Conservation (phyloP, 305 asterid genomes). For the Caryopteris hybrid region DNA sequence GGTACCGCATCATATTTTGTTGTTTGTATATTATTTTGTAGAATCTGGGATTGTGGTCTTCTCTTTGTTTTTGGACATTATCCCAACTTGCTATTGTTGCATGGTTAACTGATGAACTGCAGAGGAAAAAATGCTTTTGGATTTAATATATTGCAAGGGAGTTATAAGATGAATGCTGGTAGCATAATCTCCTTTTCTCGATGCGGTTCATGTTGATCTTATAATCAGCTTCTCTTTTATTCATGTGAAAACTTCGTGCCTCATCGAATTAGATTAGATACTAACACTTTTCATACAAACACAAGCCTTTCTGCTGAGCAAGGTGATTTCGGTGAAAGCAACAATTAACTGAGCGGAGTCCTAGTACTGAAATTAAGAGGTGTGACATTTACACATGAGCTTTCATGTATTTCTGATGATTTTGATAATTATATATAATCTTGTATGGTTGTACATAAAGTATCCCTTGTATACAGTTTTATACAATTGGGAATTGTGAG, state of each 20-base stretch:
- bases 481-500: not conserved
- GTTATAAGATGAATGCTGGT: not conserved
- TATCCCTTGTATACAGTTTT: not conserved
- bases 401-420: no score
- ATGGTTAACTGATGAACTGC: not conserved
- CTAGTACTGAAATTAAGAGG: not conserved
- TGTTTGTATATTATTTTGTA: not conserved
- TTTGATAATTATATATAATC: no score
- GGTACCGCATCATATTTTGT: conserved; percentile 24
- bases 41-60: no score
- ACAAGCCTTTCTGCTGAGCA: not conserved
- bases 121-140: not conserved
- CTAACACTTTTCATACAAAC: not conserved
- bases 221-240: not conserved
- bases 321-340: not conserved
- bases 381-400: not conserved
- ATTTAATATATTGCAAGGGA: not conserved
- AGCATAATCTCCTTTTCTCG: not conserved
- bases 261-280: not conserved
- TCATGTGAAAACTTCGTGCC: no score
- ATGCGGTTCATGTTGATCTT: not conserved
- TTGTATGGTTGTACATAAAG: not conserved
- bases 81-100: not conserved
- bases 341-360: not conserved
- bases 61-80: no score